Percentiles rank a stretch among this genome's conserved stretches.
These are phyloP conservation scores for Citropsis articulata DNA, from an alignment of 345 rosid genomes.

Conservation along the genomic window DNA sequence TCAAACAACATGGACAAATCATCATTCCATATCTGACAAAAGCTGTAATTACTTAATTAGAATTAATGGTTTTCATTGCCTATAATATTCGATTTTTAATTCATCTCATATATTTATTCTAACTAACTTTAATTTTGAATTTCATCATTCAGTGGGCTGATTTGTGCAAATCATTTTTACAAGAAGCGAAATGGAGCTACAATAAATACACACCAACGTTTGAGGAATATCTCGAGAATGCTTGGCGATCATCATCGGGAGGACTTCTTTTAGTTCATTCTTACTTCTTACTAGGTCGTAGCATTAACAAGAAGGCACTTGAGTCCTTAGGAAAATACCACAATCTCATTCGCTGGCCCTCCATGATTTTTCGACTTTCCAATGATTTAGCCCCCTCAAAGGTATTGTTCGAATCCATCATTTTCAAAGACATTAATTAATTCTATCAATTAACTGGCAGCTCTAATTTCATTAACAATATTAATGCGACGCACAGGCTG, in stretches of 20 bases:
- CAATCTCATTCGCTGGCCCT: constrained; percentile 31
- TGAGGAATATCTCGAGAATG: constrained; percentile 42
- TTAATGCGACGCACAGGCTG: constrained; percentile 25
- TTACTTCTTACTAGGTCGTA: constrained; percentile 17
- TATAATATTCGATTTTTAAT: not conserved
- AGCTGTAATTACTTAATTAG: constrained; percentile 23
- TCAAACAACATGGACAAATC: constrained; percentile 28
- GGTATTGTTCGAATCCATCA: constrained; percentile 19
- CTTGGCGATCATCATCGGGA: constrained; percentile 37
- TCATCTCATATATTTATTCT: too few species aligned
- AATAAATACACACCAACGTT: constrained; percentile 26
- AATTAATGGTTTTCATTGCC: not conserved
- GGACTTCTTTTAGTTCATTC: constrained; percentile 25
- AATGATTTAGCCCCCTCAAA: constrained; percentile 46
- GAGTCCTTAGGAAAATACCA: constrained; percentile 23
- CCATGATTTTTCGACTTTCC: constrained; percentile 37
- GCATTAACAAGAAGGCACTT: constrained; percentile 12
- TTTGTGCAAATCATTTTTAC: constrained; percentile 36
- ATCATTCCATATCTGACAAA: constrained; percentile 27
- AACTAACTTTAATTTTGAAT: too few species aligned
- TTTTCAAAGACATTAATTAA: too few species aligned
- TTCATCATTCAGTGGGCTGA: constrained; percentile 40
- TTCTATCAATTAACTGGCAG: too few species aligned
- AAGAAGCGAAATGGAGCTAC: constrained; percentile 44
- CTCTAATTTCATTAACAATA: too few species aligned